Evolutionary conservation across 306 rosid species (phyloP).

Genomic region (Mucuna pruriens): DNA sequence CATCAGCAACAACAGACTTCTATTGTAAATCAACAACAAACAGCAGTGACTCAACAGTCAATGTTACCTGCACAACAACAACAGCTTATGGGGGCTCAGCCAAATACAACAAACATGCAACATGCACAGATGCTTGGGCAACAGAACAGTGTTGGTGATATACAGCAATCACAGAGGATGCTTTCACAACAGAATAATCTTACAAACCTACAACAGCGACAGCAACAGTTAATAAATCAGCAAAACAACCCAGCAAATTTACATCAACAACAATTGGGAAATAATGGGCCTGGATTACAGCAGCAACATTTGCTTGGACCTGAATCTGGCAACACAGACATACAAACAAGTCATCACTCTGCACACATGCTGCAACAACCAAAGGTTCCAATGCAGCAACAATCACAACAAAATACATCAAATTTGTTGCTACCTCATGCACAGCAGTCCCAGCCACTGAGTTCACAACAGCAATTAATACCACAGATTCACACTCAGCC

Average conservation of each 20-base stretch:
- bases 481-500: conserved; percentile 82
- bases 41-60: conserved; percentile 65
- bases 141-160: conserved; percentile 74
- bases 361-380: conserved; percentile 75
- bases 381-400: conserved; percentile 71
- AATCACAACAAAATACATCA: conserved; percentile 62
- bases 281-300: conserved; percentile 71
- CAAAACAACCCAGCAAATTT: conserved; percentile 71
- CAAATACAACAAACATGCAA: conserved; percentile 65
- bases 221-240: conserved; percentile 69
- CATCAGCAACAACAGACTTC: conserved; percentile 72
- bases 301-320: conserved; percentile 64
- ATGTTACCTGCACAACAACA: conserved; percentile 62
- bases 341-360: conserved; percentile 77
- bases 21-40: conserved; percentile 70
- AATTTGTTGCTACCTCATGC: conserved; percentile 66
- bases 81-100: conserved; percentile 68
- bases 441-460: conserved; percentile 72
- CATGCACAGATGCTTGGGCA: conserved; percentile 72
- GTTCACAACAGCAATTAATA: conserved; percentile 74
- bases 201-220: conserved; percentile 70
- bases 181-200: conserved; percentile 78
- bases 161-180: conserved; percentile 78
- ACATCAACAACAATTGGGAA: conserved; percentile 86
- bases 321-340: conserved; percentile 73